Base-by-base conservation (phyloP, 257 asterid species). In the Mentha longifolia region DNA sequence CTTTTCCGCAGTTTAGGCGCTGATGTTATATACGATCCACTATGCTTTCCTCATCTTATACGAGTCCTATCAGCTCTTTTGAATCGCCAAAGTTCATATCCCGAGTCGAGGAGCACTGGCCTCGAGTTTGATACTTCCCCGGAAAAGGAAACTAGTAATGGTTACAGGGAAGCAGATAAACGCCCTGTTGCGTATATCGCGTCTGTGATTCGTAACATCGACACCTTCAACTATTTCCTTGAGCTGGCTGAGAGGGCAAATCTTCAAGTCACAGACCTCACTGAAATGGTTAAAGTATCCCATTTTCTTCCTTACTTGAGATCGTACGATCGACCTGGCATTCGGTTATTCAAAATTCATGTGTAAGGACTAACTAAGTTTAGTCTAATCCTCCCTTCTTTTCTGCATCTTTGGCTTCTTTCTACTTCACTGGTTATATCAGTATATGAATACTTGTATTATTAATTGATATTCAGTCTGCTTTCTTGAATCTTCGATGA, bases 21-120 rank as follows among this genome's bases (percentile, higher is more conserved):
- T 67, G 99, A 94, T 81, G 82, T 91, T 63, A 87, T 94, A 67
- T 94, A 94, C 33, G 78, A 91, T 77, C 97, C 97, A 3, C 52
- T 80, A 6, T 94, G 85, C 83, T 92, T 91, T 55, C 95, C 99
- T 7, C 91, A 91, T 74, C 99, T 94, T 15, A 87, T 91, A 31
- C 88, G 88, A 39, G 83, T 94, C 41, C 77, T 94, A 20, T 71
- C 81, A 3, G 41, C 80, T 79, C 95, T 94, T 67, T 65, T 89
- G 78, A 89, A 79, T 47, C 76, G 52, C 31, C 45, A 59, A 65
- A 31, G 37, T 12, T 43, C 79, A 17, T 28, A 50, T 9, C 33
- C 75, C 19, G 42, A 46, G 54, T 50, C 37, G 8, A 35, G 31
- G 59, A 49, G 61, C 61, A 10, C 69, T 30, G 74, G 33, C 31